Base-by-base conservation (phyloP, 2,329 filamentous ascomycete genomes). In the Fusarium sp. region DNA sequence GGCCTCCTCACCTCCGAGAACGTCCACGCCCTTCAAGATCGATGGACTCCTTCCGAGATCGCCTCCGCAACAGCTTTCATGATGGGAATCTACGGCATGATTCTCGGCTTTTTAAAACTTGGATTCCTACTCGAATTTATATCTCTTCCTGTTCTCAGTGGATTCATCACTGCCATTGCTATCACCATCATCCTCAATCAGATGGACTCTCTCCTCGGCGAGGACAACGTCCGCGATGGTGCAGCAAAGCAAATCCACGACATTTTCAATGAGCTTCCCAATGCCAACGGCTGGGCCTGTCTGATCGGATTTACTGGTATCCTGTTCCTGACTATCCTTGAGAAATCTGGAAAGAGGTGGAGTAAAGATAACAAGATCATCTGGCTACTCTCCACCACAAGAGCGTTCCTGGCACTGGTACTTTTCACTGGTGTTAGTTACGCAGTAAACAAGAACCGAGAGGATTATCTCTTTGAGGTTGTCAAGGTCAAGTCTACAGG, bases 51-150 rank as follows among this genome's bases (percentile, higher is more conserved):
- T 2, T 82, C 85, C 20, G 81, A 85, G 33, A 86, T 90, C 33
- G 85, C 88, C 3, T 86, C 86, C 0, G 87, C 87, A 9, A 83
- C 90, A 3, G 86, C 88, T 14, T 83, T 90, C 73, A 86, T 88
- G 78, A 87, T 90, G 64, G 89, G 89, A 0, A 79, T 89, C 4
- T 89, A 87, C 69, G 81, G 84, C 17, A 81, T 90, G 22, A 80
- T 82, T 17, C 78, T 91, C 4, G 88, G 88, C 0, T 79, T 90
- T 2, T 79, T 90, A 22, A 88, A 87, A 52, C 83, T 90, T 7
- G 88, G 88, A 1, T 91, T 89, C 73, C 79, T 90, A 7, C 81
- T 91, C 20, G 87, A 91, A 62, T 90, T 89, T 69, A 86, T 91
- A 67, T 90, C 88, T 0, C 82, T 88, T 2, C 88, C 88, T 0